Percentiles rank a stretch among this genome's conserved stretches.
These are phyloP conservation scores for Vitis vinifera DNA, from an alignment of 164 flowering plant genomes.

Conservation along the genomic window DNA sequence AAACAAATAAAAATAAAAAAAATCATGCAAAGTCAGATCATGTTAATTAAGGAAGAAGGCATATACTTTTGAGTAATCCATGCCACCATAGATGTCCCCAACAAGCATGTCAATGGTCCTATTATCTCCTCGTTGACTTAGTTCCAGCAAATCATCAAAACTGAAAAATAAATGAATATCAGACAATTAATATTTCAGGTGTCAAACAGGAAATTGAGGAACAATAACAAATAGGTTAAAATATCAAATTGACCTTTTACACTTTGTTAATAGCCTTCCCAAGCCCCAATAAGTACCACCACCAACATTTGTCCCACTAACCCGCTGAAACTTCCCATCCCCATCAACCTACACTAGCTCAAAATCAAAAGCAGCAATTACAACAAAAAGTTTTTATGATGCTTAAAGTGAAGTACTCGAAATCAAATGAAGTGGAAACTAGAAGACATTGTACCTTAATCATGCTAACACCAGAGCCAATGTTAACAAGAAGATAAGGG, in stretches of 20 bases:
- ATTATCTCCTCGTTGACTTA: slow-evolving; percentile 91
- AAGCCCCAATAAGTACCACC: slow-evolving; percentile 99
- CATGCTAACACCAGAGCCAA: slow-evolving; percentile 98
- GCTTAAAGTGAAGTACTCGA: not conserved
- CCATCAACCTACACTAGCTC: slow-evolving; percentile 77
- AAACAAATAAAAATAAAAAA: not conserved
- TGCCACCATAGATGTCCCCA: slow-evolving; percentile 96
- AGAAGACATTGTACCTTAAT: slow-evolving; percentile 65
- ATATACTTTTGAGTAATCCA: slow-evolving; percentile 86
- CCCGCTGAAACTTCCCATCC: slow-evolving; percentile 88
- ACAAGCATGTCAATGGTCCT: slow-evolving; percentile 92
- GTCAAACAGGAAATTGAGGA: slow-evolving; percentile 1
- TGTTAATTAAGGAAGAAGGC: not conserved
- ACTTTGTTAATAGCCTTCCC: slow-evolving; percentile 89
- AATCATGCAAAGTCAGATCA: not conserved
- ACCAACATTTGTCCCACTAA: slow-evolving; percentile 98
- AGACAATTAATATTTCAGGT: not conserved
- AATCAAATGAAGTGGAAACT: not conserved
- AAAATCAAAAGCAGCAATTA: slow-evolving; percentile 12
- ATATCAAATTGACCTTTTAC: slow-evolving; percentile 63
- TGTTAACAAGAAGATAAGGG: slow-evolving; percentile 94
- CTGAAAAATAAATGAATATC: slow-evolving; percentile 32
- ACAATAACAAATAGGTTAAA: not conserved
- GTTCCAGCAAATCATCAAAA: slow-evolving; percentile 95
- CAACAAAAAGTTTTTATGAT: not conserved